Evolutionary conservation across 441 rosid species (phyloP), one percentile per base, ranked within the genome.

Genomic region (Brassica hybrid): DNA sequence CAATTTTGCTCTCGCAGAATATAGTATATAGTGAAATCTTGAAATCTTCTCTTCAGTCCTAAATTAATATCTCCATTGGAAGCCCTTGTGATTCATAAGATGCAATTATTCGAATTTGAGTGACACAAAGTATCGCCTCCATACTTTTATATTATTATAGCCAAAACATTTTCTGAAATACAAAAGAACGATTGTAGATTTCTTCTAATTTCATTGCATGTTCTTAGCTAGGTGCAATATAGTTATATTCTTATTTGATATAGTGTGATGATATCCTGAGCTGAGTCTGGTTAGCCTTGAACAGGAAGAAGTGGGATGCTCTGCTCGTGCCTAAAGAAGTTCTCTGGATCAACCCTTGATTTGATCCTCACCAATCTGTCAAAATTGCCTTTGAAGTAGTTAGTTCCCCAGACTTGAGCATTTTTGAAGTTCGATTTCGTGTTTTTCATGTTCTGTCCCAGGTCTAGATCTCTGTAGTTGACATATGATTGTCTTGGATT

Each of bases 401-500:
- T 85, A 1, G 12, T 6, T 7, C 94, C 96, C 87, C 93, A 89
- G 0, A n/a, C n/a, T 7, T 82, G 75, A 4, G 88, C 91, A 17
- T 84, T 62, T n/a, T 14, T 67, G 48, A 71, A 79, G 75, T 80
- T 78, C 0, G 45, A 69, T 25, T 69, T 56, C 2, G 23, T 3
- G 73, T 77, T 71, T 4, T 14, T 71, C 27, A 0, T 65, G 67
- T 71, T 77, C 72, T 6, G n/a, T 54, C 80, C 76, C 10, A 77
- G 27, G 62, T 92, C 97, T 61, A 92, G 79, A 74, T 90, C 97
- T 72, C 86, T 84, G 43, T 90, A 89, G 61, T 90, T 90, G 43
- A 88, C 82, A 65, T 87, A 92, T 4, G 96, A 79, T 16, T 48
- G 52, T 75, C 97, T 83, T 2, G 97, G 96, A 57, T 80, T 75